Evolutionary conservation across 73 alveolate genomes (phyloP).

Genomic region (Paramecium primaurelia): DNA sequence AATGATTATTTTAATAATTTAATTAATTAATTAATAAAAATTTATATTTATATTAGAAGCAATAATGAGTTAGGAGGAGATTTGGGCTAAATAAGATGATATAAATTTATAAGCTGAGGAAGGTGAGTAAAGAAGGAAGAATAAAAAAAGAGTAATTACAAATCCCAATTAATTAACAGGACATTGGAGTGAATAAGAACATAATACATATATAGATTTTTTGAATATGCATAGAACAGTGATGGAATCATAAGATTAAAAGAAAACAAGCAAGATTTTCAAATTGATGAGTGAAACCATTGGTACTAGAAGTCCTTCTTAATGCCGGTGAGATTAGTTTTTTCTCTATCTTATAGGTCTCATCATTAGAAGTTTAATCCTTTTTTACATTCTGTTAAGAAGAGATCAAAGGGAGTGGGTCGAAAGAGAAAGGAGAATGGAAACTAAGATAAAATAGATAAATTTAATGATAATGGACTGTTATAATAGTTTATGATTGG

Average conservation of each 20-base stretch:
- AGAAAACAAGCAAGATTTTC: slow-evolving; percentile 14
- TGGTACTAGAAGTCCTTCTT: slow-evolving; percentile 19
- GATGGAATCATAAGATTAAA: slow-evolving; percentile 18
- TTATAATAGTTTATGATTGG: neutral
- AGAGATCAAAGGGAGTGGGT: neutral
- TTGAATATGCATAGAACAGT: neutral
- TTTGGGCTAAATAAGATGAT: neutral
- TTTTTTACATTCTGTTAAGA: neutral
- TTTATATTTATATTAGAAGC: neutral
- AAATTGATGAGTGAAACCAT: slow-evolving; percentile 27
- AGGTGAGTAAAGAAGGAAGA: neutral
- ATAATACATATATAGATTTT: neutral
- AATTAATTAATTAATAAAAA: neutral
- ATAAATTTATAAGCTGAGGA: neutral
- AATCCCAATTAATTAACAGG: slow-evolving; percentile 29
- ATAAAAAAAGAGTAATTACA: slow-evolving; percentile 1
- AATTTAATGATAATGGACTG: neutral
- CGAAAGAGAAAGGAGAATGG: neutral
- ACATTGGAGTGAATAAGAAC: slow-evolving; percentile 46
- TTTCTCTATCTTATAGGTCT: neutral
- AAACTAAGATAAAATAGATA: neutral
- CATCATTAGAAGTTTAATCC: slow-evolving; percentile 39
- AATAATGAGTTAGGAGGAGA: neutral
- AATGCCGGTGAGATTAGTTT: neutral
- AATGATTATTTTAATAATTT: neutral